Evolutionary conservation across 352 stramenopile species (phyloP).

Genomic region (Discostella stelligera): DNA sequence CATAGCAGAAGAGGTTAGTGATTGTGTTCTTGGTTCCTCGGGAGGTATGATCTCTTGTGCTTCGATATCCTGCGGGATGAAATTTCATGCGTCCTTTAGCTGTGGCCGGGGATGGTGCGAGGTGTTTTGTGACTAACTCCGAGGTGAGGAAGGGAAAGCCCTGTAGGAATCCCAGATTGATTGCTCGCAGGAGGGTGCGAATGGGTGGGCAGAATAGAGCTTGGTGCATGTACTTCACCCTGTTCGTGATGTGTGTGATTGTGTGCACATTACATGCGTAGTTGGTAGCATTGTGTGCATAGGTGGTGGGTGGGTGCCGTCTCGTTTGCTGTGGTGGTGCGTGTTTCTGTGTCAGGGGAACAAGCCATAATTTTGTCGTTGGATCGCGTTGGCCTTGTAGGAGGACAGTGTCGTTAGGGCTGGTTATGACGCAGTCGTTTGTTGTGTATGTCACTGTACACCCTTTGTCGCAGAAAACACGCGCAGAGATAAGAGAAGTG

Average conservation of each 20-base stretch:
- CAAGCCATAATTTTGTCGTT: not conserved
- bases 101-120: conserved; percentile 7
- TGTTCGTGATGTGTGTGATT: too few relatives aligned
- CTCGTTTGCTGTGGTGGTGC: too few relatives aligned
- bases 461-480: conserved; percentile 9
- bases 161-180: conserved; percentile 2
- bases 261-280: not conserved
- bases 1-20: not conserved
- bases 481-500: conserved; percentile 6
- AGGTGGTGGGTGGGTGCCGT: not conserved
- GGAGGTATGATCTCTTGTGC: not conserved
- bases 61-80: not conserved
- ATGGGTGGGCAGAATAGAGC: too few relatives aligned
- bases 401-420: not conserved
- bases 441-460: conserved; percentile 2
- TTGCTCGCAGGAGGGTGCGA: not conserved
- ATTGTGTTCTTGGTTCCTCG: too few relatives aligned
- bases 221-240: too few relatives aligned
- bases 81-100: conserved; percentile 32
- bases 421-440: not conserved
- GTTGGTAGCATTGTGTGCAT: not conserved
- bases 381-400: not conserved
- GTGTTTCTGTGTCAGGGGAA: not conserved
- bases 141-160: conserved; percentile 15
- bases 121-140: not conserved